Percentiles rank a stretch among this genome's conserved stretches.
phyloP scores from a whole-genome alignment of 805 yeast genomes.

The Teunomyces pallodes region DNA sequence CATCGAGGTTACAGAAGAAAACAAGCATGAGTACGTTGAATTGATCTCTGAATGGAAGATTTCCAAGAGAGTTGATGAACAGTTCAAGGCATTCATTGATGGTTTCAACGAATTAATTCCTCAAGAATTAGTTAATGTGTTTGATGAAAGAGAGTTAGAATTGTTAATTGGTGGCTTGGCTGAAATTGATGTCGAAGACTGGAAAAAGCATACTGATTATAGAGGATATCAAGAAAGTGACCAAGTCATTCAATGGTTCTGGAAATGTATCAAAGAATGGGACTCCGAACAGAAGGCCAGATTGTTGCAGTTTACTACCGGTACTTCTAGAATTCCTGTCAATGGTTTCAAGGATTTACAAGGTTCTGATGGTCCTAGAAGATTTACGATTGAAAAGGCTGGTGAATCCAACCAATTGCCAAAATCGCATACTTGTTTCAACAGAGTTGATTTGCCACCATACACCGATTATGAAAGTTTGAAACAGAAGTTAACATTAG shows the following conservation, averaged over 20 bases:
- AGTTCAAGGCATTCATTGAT: conserved; percentile 92
- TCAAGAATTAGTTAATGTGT: conserved; percentile 92
- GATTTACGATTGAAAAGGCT: conserved; percentile 97
- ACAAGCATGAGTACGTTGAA: conserved; percentile 93
- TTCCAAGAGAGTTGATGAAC: conserved; percentile 88
- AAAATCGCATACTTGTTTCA: conserved; percentile 97
- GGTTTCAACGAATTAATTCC: conserved; percentile 98
- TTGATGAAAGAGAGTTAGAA: conserved; percentile 97
- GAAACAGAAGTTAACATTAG: conserved; percentile 87
- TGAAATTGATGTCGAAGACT: conserved; percentile 96
- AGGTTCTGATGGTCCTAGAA: conserved; percentile 98
- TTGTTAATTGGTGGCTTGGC: conserved; percentile 96
- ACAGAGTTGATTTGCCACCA: conserved; percentile 97
- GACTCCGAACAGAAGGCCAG: conserved; percentile 96
- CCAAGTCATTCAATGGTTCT: conserved; percentile 97
- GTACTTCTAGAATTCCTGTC: conserved; percentile 98
- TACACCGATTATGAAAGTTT: conserved; percentile 79
- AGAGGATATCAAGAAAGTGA: conserved; percentile 96
- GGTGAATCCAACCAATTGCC: conserved; percentile 93
- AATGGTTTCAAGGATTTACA: conserved; percentile 98
- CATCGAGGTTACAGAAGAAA: conserved; percentile 90
- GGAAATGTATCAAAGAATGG: conserved; percentile 93
- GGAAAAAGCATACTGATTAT: conserved; percentile 99
- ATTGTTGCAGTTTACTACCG: conserved; percentile 94
- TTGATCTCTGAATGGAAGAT: conserved; percentile 95